Percentiles rank a stretch among this genome's conserved stretches.
Evolutionary conservation across 169 alveolate genomes (phyloP).

Genomic region (Toxoplasma gondii): DNA sequence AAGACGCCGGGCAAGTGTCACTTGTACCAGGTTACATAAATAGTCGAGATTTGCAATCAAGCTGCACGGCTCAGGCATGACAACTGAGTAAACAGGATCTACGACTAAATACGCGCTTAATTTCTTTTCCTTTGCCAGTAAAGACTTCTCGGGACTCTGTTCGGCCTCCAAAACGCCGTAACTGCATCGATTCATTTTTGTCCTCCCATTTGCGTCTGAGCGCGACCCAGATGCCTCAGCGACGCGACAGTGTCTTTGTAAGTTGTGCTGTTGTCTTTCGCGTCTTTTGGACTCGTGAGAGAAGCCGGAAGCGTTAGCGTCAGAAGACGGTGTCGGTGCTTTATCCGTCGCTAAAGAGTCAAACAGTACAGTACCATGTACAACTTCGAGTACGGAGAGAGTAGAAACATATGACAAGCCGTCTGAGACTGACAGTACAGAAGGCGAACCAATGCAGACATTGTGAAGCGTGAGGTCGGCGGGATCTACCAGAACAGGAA

Average conservation of each 20-base stretch:
- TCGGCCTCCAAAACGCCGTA: no score
- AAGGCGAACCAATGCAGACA: slow-evolving; percentile 56
- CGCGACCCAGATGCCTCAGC: no score
- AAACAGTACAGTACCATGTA: neutral
- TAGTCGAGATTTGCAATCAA: slow-evolving; percentile 10
- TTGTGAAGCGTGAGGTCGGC: slow-evolving; percentile 56
- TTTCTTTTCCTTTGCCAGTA: no score
- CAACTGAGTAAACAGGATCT: neutral
- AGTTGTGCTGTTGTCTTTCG: neutral
- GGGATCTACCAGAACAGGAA: slow-evolving; percentile 42
- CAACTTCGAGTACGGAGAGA: slow-evolving; percentile 40
- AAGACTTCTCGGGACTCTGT: no score
- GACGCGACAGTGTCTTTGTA: no score
- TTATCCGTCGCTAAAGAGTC: neutral
- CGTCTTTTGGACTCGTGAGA: neutral
- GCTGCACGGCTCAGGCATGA: slow-evolving; percentile 33
- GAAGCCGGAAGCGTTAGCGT: neutral
- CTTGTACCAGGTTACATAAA: neutral
- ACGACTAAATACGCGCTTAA: neutral
- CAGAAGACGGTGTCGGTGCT: neutral
- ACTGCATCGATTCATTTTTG: no score
- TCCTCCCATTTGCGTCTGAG: no score
- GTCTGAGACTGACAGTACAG: slow-evolving; percentile 42
- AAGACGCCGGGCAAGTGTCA: neutral
- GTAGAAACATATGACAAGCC: slow-evolving; percentile 47